A percentile compares a stretch with the other conserved stretches of the same genome.
Evolutionary conservation across 129 eudicot genomes (phyloP).

Genomic region (Oenanthe sinensis): DNA sequence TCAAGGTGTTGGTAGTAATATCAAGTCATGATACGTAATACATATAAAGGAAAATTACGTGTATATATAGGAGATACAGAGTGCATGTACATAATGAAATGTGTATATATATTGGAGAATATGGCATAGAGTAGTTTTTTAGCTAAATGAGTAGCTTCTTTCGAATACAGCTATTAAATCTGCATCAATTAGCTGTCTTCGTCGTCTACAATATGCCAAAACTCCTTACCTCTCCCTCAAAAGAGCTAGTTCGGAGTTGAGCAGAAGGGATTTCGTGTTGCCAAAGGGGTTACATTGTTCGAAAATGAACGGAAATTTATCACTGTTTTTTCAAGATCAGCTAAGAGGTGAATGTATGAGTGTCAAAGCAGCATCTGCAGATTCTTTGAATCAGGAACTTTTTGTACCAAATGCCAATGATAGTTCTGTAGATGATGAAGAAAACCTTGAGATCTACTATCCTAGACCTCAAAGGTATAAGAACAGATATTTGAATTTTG

Average conservation of each 20-base stretch:
- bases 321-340: conserved; percentile 11
- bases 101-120: background rate
- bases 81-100: too few relatives aligned
- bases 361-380: conserved; percentile 45
- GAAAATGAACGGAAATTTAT: conserved; percentile 14
- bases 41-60: too few relatives aligned
- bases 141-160: background rate
- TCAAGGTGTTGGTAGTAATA: background rate
- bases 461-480: conserved; percentile 34
- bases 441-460: conserved; percentile 24
- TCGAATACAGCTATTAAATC: conserved; percentile 30
- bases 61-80: too few relatives aligned
- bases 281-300: conserved; percentile 17
- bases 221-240: conserved; percentile 15
- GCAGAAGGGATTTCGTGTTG: conserved; percentile 16
- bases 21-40: background rate
- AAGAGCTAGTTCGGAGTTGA: conserved; percentile 17
- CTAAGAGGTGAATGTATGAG: conserved; percentile 20
- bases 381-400: conserved; percentile 35
- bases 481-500: conserved; percentile 63
- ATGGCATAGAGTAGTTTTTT: background rate
- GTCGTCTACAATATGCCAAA: conserved; percentile 11
- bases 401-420: conserved; percentile 16
- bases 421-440: conserved; percentile 15
- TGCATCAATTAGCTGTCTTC: conserved; percentile 6